Evolutionary conservation across 768 basidiomycete genomes (phyloP).

Genomic region (Neoboletus magnificus): DNA sequence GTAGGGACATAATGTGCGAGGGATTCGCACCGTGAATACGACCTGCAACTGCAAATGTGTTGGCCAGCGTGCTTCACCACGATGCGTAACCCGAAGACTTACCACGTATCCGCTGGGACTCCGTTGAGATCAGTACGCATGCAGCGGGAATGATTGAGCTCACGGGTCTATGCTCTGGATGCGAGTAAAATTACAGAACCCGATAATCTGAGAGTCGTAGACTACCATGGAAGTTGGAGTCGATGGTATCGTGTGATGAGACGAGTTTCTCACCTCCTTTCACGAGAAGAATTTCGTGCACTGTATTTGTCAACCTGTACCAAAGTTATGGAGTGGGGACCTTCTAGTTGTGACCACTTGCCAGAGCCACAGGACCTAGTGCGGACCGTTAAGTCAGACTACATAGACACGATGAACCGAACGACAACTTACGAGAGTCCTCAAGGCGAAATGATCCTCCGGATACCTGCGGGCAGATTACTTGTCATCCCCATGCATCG

Average conservation of each 20-base stretch:
- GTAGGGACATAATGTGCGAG: no score
- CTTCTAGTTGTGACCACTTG: not conserved
- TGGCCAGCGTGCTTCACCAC: not conserved
- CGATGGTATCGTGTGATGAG: not conserved
- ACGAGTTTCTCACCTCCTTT: not conserved
- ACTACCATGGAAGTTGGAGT: not conserved
- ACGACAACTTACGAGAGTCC: not conserved
- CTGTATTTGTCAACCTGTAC: not conserved
- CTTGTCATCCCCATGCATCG: not conserved
- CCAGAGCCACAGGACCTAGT: not conserved
- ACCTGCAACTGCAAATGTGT: not conserved
- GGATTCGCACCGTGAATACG: not conserved
- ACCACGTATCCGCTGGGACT: slow-evolving; percentile 5
- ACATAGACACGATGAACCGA: not conserved
- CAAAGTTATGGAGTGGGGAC: not conserved
- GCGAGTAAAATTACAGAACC: not conserved
- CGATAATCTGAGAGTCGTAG: not conserved
- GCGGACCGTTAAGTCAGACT: not conserved
- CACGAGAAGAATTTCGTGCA: not conserved
- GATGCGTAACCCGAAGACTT: not conserved
- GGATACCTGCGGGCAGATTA: no score
- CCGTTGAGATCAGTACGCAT: not conserved
- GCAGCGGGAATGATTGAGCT: not conserved
- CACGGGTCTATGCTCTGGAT: not conserved
- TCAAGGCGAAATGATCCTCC: no score